Evolutionary conservation across 2,329 filamentous ascomycete species (phyloP), one percentile per base, ranked within the genome.

Genomic region (Akanthomyces lecanii): DNA sequence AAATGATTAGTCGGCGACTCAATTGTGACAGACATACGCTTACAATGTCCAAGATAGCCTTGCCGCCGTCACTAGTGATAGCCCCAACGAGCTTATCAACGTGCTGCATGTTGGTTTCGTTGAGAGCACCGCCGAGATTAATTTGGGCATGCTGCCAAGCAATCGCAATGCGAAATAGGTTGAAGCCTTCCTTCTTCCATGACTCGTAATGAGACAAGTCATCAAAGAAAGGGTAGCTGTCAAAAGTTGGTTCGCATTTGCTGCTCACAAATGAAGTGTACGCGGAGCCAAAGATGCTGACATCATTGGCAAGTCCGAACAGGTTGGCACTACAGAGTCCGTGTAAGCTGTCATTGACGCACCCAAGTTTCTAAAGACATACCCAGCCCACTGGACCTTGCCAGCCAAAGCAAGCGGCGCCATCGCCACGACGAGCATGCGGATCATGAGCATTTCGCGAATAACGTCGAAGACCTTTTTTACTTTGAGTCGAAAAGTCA

Each of bases 351-450:
- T 6, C 44, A 11, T 23, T 6, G 10, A 3, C n/a, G 4, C 21
- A n/a, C n/a, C 3, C 12, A 3, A 23, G 11, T 25, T 11, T 11
- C 6, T 52, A 33, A 30, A 16, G 28, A 52, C 38, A n/a, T 44
- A 56, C 53, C 53, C 53, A 18, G 53, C 53, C 53, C 53, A 56
- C 40, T 56, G 53, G 25, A 56, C 36, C 28, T 45, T 56, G 53
- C 38, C 23, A 12, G 38, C 53, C 10, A 56, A 16, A n/a, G 23
- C 38, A 12, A 44, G 53, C 12, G 53, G 53, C 23, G 40, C 38
- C 10, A 23, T 38, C 12, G 53, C 53, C 38, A 23, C 38, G 25
- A 56, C 5, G 12, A 56, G 14, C 2, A 56, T 12, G 23, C 40
- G 16, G 6, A 21, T 44, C 16, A 44, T 28, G 5, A 56, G 23